A percentile compares a stretch with the other conserved stretches of the same genome.
Conservation (phyloP, 305 asterid genomes). For the Solanum aculeatissimum region DNA sequence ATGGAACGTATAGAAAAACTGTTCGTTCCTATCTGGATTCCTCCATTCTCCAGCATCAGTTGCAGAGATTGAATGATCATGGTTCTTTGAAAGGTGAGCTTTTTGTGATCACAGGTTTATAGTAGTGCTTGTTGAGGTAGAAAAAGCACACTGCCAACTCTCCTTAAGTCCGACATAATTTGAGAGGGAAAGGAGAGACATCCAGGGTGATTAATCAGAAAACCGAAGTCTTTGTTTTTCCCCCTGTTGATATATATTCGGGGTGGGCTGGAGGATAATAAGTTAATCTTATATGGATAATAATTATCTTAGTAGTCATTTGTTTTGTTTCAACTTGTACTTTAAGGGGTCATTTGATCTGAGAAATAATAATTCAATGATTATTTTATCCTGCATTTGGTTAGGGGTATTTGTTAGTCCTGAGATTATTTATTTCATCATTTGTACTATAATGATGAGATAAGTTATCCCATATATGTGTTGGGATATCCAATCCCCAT, state of each 20-base stretch:
- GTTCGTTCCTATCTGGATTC: constrained; percentile 92
- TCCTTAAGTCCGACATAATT: background rate
- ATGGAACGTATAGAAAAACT: constrained; percentile 92
- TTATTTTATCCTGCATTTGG: background rate
- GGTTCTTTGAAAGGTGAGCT: constrained; percentile 78
- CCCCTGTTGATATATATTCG: background rate
- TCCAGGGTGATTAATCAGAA: background rate
- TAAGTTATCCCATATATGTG: background rate
- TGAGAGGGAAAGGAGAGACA: background rate
- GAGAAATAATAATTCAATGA: background rate
- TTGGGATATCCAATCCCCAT: background rate
- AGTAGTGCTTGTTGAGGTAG: background rate
- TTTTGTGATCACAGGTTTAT: background rate
- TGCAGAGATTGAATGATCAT: constrained; percentile 70
- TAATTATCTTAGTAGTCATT: background rate
- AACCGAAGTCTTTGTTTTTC: background rate
- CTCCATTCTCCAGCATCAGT: constrained; percentile 93
- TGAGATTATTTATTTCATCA: background rate
- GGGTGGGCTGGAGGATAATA: background rate
- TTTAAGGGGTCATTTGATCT: background rate
- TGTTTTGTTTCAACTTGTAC: background rate
- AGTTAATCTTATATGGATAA: background rate
- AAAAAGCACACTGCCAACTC: background rate
- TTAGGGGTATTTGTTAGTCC: background rate
- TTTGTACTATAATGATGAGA: background rate